Percentiles rank a stretch among this genome's conserved stretches.
phyloP scores from a whole-genome alignment of 106 monocot species.

The Dioscorea alata region DNA sequence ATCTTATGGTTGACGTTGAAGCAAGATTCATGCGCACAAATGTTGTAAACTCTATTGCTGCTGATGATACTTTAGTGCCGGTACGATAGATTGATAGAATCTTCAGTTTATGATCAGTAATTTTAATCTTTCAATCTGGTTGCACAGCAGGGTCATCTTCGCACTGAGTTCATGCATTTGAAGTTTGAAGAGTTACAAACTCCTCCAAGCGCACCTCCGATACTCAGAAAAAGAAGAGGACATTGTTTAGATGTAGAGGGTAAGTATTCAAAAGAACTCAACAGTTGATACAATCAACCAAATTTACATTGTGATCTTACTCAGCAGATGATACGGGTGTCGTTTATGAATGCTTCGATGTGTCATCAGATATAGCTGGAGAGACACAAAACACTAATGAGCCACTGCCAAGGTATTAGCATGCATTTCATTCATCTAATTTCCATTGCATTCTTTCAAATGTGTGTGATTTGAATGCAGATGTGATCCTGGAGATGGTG shows the following conservation, averaged over 20 bases:
- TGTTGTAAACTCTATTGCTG: background rate
- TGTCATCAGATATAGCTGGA: slow-evolving; percentile 12
- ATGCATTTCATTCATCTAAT: background rate
- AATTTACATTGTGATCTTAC: background rate
- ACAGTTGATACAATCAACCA: background rate
- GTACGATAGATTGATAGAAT: slow-evolving; percentile 1
- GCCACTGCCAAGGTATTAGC: slow-evolving; percentile 25
- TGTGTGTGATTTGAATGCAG: slow-evolving; percentile 13
- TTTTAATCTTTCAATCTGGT: background rate
- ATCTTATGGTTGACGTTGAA: slow-evolving; percentile 47
- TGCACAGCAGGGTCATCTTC: slow-evolving; percentile 22
- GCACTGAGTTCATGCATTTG: slow-evolving; percentile 14
- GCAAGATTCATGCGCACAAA: background rate
- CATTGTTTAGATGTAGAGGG: slow-evolving; percentile 22
- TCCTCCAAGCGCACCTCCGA: slow-evolving; percentile 93
- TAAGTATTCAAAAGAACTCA: background rate
- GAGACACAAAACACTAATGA: slow-evolving; percentile 24
- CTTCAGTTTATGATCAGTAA: background rate
- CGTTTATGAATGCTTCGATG: slow-evolving; percentile 9
- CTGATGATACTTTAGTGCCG: background rate
- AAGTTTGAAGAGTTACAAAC: slow-evolving; percentile 44
- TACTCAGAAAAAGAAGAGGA: slow-evolving; percentile 37
- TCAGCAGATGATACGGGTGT: slow-evolving; percentile 12
- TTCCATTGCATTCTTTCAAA: background rate
- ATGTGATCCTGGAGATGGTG: slow-evolving; percentile 22